These are phyloP conservation scores for Fistulifera pelliculosa DNA, from an alignment of 108 stramenopile species.

Conservation along the genomic window DNA sequence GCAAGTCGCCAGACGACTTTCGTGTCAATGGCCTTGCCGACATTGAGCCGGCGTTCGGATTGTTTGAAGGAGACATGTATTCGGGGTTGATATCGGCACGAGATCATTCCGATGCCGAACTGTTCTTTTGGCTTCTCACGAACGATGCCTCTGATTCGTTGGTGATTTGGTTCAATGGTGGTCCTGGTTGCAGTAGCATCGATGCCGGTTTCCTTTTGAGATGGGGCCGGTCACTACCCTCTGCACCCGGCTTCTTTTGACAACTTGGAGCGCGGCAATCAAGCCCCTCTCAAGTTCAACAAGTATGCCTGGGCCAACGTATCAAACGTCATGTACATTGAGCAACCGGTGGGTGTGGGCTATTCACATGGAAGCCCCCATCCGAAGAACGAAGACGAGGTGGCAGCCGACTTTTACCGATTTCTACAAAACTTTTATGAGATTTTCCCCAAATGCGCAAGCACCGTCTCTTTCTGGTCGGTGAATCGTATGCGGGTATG, in stretches of 20 bases:
- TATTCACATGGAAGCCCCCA: slow-evolving; percentile 50
- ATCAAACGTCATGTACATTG: slow-evolving; percentile 11
- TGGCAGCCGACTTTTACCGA: slow-evolving; percentile 27
- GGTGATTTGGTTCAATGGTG: slow-evolving; percentile 15
- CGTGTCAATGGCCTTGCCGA: slow-evolving; percentile 28
- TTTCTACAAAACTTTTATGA: slow-evolving; percentile 39
- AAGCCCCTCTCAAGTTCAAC: slow-evolving; percentile 1
- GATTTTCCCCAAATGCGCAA: slow-evolving; percentile 17
- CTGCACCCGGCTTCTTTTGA: slow-evolving; percentile 11
- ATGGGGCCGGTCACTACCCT: slow-evolving; percentile 21
- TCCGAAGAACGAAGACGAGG: slow-evolving; percentile 36
- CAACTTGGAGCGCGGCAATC: neutral
- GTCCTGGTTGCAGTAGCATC: slow-evolving; percentile 52
- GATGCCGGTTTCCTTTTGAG: slow-evolving; percentile 37
- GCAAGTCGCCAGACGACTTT: slow-evolving; percentile 13
- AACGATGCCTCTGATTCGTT: slow-evolving; percentile 5
- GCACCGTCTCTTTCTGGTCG: slow-evolving; percentile 60
- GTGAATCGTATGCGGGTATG: slow-evolving; percentile 74
- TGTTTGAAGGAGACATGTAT: slow-evolving; percentile 36
- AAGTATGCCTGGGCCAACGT: slow-evolving; percentile 33
- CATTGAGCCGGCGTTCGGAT: slow-evolving; percentile 26
- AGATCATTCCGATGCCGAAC: slow-evolving; percentile 17
- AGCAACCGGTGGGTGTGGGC: slow-evolving; percentile 57
- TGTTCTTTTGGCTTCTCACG: slow-evolving; percentile 27
- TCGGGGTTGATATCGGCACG: slow-evolving; percentile 28